A percentile compares a stretch with the other conserved stretches of the same genome.
phyloP scores from a whole-genome alignment of 2,329 filamentous ascomycete genomes.

The Colletotrichum plurivorum region DNA sequence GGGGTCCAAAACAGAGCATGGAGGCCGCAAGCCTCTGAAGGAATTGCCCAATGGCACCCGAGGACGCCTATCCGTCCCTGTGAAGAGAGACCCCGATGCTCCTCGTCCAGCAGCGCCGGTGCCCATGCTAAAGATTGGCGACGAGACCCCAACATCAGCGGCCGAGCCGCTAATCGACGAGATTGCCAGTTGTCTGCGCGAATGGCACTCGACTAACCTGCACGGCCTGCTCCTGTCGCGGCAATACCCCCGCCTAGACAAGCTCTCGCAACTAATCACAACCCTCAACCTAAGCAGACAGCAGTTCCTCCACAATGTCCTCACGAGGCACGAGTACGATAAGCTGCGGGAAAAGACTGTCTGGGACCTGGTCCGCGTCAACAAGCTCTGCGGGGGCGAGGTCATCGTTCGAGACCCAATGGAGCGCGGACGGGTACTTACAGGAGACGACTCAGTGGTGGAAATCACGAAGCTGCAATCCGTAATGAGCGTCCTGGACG shows the following conservation, averaged over 20 bases:
- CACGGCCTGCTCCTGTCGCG: slow-evolving; percentile 90
- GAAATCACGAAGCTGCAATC: slow-evolving; percentile 93
- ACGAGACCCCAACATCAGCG: slow-evolving; percentile 91
- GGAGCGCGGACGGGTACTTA: slow-evolving; percentile 87
- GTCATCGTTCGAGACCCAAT: slow-evolving; percentile 94
- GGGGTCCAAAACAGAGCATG: slow-evolving; percentile 34
- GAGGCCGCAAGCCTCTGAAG: slow-evolving; percentile 43
- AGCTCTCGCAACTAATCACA: slow-evolving; percentile 83
- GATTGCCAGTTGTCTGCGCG: slow-evolving; percentile 94
- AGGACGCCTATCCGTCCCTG: slow-evolving; percentile 61
- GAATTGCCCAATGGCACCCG: slow-evolving; percentile 57
- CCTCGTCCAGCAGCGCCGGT: slow-evolving; percentile 91
- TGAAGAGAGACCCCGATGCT: slow-evolving; percentile 74
- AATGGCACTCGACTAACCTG: slow-evolving; percentile 98
- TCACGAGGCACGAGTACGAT: slow-evolving; percentile 89
- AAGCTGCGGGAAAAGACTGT: slow-evolving; percentile 88
- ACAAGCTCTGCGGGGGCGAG: slow-evolving; percentile 93
- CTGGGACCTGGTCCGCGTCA: slow-evolving; percentile 94
- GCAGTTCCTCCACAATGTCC: slow-evolving; percentile 93
- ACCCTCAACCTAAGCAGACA: slow-evolving; percentile 88
- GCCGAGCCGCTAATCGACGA: slow-evolving; percentile 96
- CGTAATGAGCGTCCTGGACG: slow-evolving; percentile 93
- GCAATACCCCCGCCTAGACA: slow-evolving; percentile 85
- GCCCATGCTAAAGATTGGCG: slow-evolving; percentile 96
- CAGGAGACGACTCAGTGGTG: slow-evolving; percentile 92